phyloP scores from a whole-genome alignment of 441 rosid genomes.

The Corymbia calophylla region DNA sequence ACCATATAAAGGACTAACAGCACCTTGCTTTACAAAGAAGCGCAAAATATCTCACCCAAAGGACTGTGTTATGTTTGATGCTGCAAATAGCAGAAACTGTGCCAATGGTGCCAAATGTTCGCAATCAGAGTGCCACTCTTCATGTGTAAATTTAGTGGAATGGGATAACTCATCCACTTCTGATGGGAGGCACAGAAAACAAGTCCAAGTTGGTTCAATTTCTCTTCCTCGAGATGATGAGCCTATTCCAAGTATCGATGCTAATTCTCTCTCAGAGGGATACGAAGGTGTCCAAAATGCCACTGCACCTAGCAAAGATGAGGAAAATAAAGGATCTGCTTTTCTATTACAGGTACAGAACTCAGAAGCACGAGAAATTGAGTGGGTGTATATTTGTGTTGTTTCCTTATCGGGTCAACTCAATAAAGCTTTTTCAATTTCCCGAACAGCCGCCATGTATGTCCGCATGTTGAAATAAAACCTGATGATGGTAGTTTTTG shows the following conservation, averaged over 20 bases:
- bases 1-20: constrained; percentile 27
- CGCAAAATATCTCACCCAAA: constrained; percentile 33
- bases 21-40: constrained; percentile 43
- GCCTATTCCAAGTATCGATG: constrained; percentile 2
- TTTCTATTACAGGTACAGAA: constrained; percentile 66
- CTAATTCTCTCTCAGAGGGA: constrained; percentile 8
- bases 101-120: constrained; percentile 22
- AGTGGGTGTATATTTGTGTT: neutral
- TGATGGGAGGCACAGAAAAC: constrained; percentile 13
- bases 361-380: neutral
- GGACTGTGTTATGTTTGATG: constrained; percentile 7
- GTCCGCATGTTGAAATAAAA: neutral
- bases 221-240: constrained; percentile 18
- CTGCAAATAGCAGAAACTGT: constrained; percentile 10
- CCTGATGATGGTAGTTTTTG: neutral
- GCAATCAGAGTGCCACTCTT: constrained; percentile 12
- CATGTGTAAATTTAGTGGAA: constrained; percentile 23
- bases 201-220: constrained; percentile 22
- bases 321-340: constrained; percentile 66
- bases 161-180: constrained; percentile 16
- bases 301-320: constrained; percentile 25
- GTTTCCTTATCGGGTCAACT: neutral
- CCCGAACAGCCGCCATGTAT: neutral
- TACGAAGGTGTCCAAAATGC: constrained; percentile 15
- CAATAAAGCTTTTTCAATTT: neutral